These are phyloP conservation scores for Sclerotinia sclerotiorum DNA, from an alignment of 2,329 filamentous ascomycete genomes.

Conservation along the genomic window DNA sequence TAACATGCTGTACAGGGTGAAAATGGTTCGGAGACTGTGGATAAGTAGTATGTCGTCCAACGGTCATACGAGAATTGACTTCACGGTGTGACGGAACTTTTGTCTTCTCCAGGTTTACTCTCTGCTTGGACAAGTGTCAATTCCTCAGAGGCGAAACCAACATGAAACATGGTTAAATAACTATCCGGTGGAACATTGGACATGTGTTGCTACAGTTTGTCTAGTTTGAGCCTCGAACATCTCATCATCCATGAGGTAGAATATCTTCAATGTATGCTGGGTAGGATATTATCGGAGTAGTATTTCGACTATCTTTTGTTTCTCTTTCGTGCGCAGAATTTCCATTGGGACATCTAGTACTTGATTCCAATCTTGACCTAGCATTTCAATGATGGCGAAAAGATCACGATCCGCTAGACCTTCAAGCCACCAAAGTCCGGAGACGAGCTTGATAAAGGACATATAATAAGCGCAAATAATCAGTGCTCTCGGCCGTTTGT, in stretches of 20 bases:
- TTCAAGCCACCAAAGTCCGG: constrained; percentile 32
- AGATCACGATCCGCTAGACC: constrained; percentile 29
- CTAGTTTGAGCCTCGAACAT: background rate
- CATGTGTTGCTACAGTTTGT: background rate
- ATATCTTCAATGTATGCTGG: background rate
- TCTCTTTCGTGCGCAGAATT: constrained; percentile 20
- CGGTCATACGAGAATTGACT: background rate
- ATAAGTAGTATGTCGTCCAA: background rate
- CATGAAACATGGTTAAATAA: background rate
- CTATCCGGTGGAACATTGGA: background rate
- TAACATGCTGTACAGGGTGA: background rate
- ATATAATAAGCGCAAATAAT: constrained; percentile 32
- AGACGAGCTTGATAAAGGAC: constrained; percentile 30
- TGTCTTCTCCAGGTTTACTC: background rate
- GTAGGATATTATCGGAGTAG: constrained; percentile 20
- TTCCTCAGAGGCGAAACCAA: background rate
- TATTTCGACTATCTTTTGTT: constrained; percentile 34
- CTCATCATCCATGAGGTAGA: background rate
- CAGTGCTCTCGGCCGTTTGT: constrained; percentile 29
- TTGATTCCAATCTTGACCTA: constrained; percentile 25
- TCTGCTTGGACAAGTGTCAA: background rate
- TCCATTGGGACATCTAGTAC: constrained; percentile 26
- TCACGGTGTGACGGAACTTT: background rate
- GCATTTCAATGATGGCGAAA: constrained; percentile 19
- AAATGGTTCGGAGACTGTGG: background rate